Evolutionary conservation across 768 basidiomycete genomes (phyloP), one percentile per base, ranked within the genome.

Genomic region (Boletus edulis): DNA sequence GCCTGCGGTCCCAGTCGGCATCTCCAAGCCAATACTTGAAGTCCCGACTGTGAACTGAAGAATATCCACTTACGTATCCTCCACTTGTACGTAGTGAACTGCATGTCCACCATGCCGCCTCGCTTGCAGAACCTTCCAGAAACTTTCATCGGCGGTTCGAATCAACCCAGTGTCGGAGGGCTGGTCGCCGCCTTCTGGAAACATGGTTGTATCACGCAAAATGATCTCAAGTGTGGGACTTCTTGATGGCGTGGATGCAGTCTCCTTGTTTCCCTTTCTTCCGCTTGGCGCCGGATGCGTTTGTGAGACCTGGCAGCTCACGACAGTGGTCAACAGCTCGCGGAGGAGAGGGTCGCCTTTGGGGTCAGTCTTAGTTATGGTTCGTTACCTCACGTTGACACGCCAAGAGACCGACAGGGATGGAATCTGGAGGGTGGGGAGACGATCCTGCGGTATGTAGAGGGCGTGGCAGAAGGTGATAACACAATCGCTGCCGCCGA

Each of bases 101-200:
- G 89, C 89, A 62, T 85, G 80, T 13, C 87, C 83, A 15, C 89
- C 88, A 37, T 83, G 78, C 47, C 91, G 75, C 63, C 86, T 82
- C 20, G 82, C 82, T 61, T 88, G 83, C 1, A 83, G 66, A 17
- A 93, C 86, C 14, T 78, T 72, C 81, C 84, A 86, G 12, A 67
- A 50, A 2, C 59, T 69, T n/a, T 77, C 77, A 60, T 82, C 76
- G 4, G 65, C 58, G 18, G 73, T 75, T 3, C 72, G 75, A 24
- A 71, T 70, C 31, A 91, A 72, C 2, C 90, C 90, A 24, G 82
- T 82, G 63, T 93, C 91, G 0, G 84, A 84, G 1, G 88, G 87
- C 59, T 93, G 91, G 0, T 91, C 91, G 12, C 90, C 84, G 10
- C 89, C 90, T 70, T 91, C 89, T 0, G 91, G 90, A 66, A 91